These are phyloP conservation scores for Circinella minor DNA, from an alignment of 371 early-diverging fungal species.

Conservation along the genomic window DNA sequence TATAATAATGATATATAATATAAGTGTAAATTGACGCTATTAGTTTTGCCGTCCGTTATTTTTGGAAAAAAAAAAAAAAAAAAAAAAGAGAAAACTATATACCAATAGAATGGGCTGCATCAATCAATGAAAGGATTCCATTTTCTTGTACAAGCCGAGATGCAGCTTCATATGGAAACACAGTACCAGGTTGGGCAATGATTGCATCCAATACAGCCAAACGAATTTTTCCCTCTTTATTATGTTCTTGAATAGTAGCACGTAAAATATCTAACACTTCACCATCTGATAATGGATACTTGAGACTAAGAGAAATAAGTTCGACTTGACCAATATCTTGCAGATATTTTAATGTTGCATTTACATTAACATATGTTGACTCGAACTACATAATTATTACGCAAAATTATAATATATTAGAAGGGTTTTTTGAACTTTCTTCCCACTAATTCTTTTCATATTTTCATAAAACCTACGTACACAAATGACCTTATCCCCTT, in stretches of 20 bases:
- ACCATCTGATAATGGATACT: slow-evolving; percentile 36
- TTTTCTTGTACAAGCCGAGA: slow-evolving; percentile 47
- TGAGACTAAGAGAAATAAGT: slow-evolving; percentile 33
- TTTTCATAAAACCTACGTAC: slow-evolving; percentile 19
- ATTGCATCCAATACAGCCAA: slow-evolving; percentile 66
- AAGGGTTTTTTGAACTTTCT: too few species aligned
- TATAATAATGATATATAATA: background rate
- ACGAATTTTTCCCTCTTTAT: slow-evolving; percentile 39
- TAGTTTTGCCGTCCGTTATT: too few species aligned
- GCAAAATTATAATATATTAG: too few species aligned
- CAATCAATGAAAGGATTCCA: slow-evolving; percentile 64
- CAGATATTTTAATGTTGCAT: slow-evolving; percentile 38
- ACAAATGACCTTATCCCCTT: slow-evolving; percentile 46
- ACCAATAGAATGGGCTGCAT: slow-evolving; percentile 75
- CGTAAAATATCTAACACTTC: slow-evolving; percentile 32
- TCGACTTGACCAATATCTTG: slow-evolving; percentile 33
- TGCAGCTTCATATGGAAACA: slow-evolving; percentile 64
- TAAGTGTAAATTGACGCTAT: too few species aligned
- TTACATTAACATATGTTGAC: slow-evolving; percentile 49
- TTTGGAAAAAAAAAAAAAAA: too few species aligned
- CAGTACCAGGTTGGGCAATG: slow-evolving; percentile 53
- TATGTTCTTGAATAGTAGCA: slow-evolving; percentile 25
- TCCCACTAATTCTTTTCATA: background rate
- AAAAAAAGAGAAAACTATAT: background rate
- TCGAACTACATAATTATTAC: slow-evolving; percentile 12